Conservation (phyloP, 2,329 filamentous ascomycete species). For the Fusarium sacchari region DNA sequence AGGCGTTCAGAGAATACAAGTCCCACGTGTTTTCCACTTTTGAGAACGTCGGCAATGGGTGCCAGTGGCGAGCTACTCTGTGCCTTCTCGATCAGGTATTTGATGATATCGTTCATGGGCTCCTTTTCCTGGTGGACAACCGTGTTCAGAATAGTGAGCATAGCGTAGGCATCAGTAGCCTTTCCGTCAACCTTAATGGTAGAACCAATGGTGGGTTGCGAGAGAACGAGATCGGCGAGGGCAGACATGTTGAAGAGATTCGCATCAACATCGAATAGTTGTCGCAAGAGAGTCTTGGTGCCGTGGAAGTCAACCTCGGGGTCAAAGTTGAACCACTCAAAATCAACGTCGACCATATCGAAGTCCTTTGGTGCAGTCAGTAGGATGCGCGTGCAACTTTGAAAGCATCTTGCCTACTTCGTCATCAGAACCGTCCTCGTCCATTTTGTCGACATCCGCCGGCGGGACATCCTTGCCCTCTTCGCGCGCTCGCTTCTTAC, state of each 20-base stretch:
- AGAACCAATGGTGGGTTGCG: conserved; percentile 87
- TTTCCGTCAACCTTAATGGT: conserved; percentile 98
- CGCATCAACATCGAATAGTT: conserved; percentile 90
- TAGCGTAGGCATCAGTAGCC: conserved; percentile 90
- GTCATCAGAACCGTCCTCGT: conserved; percentile 63
- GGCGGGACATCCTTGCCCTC: conserved; percentile 55
- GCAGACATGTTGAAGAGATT: conserved; percentile 87
- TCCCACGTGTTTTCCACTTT: conserved; percentile 71
- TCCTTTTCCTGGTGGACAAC: conserved; percentile 80
- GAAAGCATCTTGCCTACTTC: conserved; percentile 54
- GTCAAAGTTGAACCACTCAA: conserved; percentile 98
- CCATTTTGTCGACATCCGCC: conserved; percentile 59
- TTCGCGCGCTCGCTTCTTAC: conserved; percentile 62
- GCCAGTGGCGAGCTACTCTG: conserved; percentile 64
- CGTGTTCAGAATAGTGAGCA: conserved; percentile 88
- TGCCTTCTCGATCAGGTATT: conserved; percentile 74
- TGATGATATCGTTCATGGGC: conserved; percentile 74
- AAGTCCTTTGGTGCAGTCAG: conserved; percentile 71
- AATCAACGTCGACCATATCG: conserved; percentile 93
- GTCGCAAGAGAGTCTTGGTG: conserved; percentile 86
- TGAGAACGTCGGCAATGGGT: conserved; percentile 66
- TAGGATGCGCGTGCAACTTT: conserved; percentile 4
- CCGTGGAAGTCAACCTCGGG: conserved; percentile 93
- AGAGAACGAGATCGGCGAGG: conserved; percentile 85
- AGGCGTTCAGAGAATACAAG: conserved; percentile 91